These are phyloP conservation scores for Emmonsiellopsis sp. DNA, from an alignment of 2,329 filamentous ascomycete genomes.

Conservation along the genomic window DNA sequence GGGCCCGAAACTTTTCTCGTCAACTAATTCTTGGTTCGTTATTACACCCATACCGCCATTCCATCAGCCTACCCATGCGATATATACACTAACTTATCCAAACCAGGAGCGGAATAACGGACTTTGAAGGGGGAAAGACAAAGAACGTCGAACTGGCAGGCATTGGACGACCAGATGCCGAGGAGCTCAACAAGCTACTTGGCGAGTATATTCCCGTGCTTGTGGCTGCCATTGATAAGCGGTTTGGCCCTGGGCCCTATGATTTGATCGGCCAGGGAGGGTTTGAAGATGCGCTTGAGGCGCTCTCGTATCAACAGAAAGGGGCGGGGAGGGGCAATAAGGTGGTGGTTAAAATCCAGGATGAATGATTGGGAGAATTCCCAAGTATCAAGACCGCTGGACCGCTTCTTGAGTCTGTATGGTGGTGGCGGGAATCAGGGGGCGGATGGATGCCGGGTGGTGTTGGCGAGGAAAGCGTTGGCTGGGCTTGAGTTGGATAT, in stretches of 20 bases:
- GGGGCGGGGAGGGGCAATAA: conserved; percentile 15
- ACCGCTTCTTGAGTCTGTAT: no score
- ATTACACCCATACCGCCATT: background rate
- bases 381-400: no score
- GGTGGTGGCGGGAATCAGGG: no score
- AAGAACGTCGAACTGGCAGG: conserved; percentile 9
- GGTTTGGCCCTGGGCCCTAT: conserved; percentile 13
- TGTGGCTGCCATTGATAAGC: conserved; percentile 13
- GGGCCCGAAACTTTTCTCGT: conserved; percentile 17
- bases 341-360: conserved; percentile 17
- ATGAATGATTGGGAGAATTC: background rate
- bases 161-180: conserved; percentile 14
- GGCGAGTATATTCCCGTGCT: conserved; percentile 15
- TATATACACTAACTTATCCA: background rate
- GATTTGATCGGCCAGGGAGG: conserved; percentile 15
- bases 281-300: conserved; percentile 16
- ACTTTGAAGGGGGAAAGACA: conserved; percentile 17
- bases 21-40: conserved; percentile 13
- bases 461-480: no score
- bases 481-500: no score
- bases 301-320: conserved; percentile 14
- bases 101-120: conserved; percentile 10
- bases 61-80: background rate
- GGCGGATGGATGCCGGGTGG: no score
- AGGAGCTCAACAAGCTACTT: conserved; percentile 13